These are phyloP conservation scores for Claviceps capensis DNA, from an alignment of 2,329 filamentous ascomycete genomes.

Conservation along the genomic window DNA sequence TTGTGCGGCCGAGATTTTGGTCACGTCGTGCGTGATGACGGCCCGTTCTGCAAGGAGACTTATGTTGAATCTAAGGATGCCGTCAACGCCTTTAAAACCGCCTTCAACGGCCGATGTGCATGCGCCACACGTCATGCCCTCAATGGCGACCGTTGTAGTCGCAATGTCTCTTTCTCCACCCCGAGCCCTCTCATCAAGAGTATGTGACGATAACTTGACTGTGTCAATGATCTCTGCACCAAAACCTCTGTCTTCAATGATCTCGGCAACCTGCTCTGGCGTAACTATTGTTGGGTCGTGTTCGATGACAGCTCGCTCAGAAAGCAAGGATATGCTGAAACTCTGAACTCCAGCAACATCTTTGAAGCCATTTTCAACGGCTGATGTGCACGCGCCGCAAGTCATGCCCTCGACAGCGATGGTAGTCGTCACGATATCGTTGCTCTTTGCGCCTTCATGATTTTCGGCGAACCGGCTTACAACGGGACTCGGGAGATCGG, in stretches of 20 bases:
- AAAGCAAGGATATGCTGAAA: slow-evolving; percentile 72
- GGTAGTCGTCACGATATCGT: slow-evolving; percentile 50
- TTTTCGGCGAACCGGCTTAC: slow-evolving; percentile 24
- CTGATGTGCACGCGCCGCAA: slow-evolving; percentile 78
- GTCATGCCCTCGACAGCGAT: slow-evolving; percentile 80
- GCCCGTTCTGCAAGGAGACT: slow-evolving; percentile 86
- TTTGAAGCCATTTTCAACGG: slow-evolving; percentile 69
- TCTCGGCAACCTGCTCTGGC: slow-evolving; percentile 40
- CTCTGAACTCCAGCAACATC: slow-evolving; percentile 57
- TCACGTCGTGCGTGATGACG: slow-evolving; percentile 69
- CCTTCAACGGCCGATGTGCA: slow-evolving; percentile 86
- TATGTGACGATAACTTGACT: slow-evolving; percentile 27
- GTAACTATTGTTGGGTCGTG: slow-evolving; percentile 50
- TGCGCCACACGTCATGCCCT: slow-evolving; percentile 95
- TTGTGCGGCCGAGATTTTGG: slow-evolving; percentile 55
- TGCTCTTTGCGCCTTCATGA: slow-evolving; percentile 24
- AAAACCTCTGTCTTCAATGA: slow-evolving; percentile 63
- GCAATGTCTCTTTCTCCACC: slow-evolving; percentile 28
- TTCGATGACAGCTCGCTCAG: slow-evolving; percentile 73
- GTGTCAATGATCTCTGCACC: slow-evolving; percentile 68
- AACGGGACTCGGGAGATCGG: slow-evolving; percentile 51
- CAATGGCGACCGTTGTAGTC: slow-evolving; percentile 76
- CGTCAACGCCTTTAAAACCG: slow-evolving; percentile 64
- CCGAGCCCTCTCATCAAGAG: slow-evolving; percentile 16
- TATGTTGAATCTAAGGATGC: slow-evolving; percentile 83